A percentile compares a stretch with the other conserved stretches of the same genome.
phyloP scores from a whole-genome alignment of 2,329 filamentous ascomycete genomes.

The Simplicillium sp. region DNA sequence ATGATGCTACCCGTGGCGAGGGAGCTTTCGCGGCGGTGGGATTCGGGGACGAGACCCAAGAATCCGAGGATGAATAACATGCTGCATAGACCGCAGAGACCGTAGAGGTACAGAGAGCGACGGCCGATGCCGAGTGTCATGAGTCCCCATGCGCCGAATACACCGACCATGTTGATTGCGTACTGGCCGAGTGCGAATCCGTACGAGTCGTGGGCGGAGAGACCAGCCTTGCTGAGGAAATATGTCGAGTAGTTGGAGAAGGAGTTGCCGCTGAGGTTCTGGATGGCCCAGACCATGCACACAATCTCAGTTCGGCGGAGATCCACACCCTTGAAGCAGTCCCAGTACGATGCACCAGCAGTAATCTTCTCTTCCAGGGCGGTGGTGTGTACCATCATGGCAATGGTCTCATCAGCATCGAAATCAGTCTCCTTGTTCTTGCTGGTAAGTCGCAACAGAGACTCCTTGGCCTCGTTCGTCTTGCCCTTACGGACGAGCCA shows the following conservation, averaged over 20 bases:
- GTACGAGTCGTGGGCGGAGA: slow-evolving; percentile 42
- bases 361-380: slow-evolving; percentile 71
- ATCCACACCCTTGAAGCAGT: slow-evolving; percentile 77
- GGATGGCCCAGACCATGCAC: slow-evolving; percentile 55
- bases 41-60: slow-evolving; percentile 60
- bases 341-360: slow-evolving; percentile 61
- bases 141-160: slow-evolving; percentile 72
- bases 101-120: slow-evolving; percentile 65
- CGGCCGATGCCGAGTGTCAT: slow-evolving; percentile 70
- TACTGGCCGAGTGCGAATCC: slow-evolving; percentile 56
- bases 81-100: slow-evolving; percentile 59
- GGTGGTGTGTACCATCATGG: slow-evolving; percentile 89
- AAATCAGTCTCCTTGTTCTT: slow-evolving; percentile 58
- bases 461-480: slow-evolving; percentile 54
- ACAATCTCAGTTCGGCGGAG: slow-evolving; percentile 66
- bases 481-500: slow-evolving; percentile 64
- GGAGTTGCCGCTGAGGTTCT: slow-evolving; percentile 53
- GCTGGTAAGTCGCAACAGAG: slow-evolving; percentile 57
- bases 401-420: slow-evolving; percentile 72
- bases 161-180: slow-evolving; percentile 67
- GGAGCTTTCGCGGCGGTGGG: slow-evolving; percentile 49
- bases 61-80: slow-evolving; percentile 83
- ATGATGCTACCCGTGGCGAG: slow-evolving; percentile 80
- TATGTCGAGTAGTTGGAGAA: slow-evolving; percentile 59
- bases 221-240: slow-evolving; percentile 51